Conservation (phyloP, 108 stramenopile genomes). For the Chaetoceros muelleri region DNA sequence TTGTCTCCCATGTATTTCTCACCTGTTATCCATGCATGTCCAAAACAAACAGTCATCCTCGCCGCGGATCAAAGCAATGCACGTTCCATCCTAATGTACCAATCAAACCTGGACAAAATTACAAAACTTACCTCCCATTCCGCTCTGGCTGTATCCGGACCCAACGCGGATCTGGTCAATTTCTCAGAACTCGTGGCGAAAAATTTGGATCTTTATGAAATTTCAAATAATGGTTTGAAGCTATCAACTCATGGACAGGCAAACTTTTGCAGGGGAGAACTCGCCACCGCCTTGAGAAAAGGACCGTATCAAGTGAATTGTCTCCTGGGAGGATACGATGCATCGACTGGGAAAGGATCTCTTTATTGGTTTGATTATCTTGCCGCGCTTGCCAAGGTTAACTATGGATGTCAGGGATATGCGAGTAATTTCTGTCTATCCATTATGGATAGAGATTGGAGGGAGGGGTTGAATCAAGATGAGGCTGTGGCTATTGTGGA, state of each 20-base stretch:
- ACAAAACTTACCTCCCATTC: slow-evolving; percentile 56
- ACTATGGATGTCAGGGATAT: slow-evolving; percentile 86
- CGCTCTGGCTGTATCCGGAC: slow-evolving; percentile 82
- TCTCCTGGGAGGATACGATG: slow-evolving; percentile 80
- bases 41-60: slow-evolving; percentile 43
- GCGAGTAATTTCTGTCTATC: slow-evolving; percentile 89
- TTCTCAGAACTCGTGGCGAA: slow-evolving; percentile 93
- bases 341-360: slow-evolving; percentile 36
- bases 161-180: slow-evolving; percentile 78
- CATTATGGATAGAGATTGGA: slow-evolving; percentile 91
- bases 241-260: slow-evolving; percentile 89
- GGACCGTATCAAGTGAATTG: slow-evolving; percentile 96
- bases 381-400: slow-evolving; percentile 73
- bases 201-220: slow-evolving; percentile 90
- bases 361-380: slow-evolving; percentile 94
- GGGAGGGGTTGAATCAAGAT: slow-evolving; percentile 64
- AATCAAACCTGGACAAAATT: slow-evolving; percentile 83
- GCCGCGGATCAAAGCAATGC: slow-evolving; percentile 86
- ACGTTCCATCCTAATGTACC: slow-evolving; percentile 78
- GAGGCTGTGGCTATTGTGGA: slow-evolving; percentile 76
- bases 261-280: slow-evolving; percentile 88
- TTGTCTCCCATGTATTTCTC: not conserved
- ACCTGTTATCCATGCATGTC: not conserved
- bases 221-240: slow-evolving; percentile 82
- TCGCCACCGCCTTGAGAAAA: slow-evolving; percentile 87